Percentiles rank a stretch among this genome's conserved stretches.
Conservation (phyloP, 805 yeast genomes). For the Suhomyces emberorum region DNA sequence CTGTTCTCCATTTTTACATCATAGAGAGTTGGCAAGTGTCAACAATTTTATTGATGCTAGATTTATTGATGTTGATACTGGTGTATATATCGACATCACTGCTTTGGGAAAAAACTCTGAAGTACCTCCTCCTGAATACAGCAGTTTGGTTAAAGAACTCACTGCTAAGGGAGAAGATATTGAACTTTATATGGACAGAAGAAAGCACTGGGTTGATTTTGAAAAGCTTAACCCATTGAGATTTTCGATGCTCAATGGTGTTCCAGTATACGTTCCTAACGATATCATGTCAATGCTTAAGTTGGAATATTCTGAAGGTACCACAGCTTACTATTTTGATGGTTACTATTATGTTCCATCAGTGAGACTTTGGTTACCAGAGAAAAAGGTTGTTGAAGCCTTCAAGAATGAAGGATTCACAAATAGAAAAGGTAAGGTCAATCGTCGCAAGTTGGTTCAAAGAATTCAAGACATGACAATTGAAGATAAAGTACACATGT, state of each 20-base stretch:
- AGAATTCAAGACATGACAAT: conserved; percentile 6
- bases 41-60: conserved; percentile 18
- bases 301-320: conserved; percentile 8
- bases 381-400: conserved; percentile 8
- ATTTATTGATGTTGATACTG: conserved; percentile 15
- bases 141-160: conserved; percentile 14
- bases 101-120: conserved; percentile 12
- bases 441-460: conserved; percentile 11
- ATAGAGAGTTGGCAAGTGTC: conserved; percentile 23
- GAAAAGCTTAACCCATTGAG: conserved; percentile 15
- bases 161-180: conserved; percentile 16
- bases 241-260: conserved; percentile 9
- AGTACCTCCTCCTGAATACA: conserved; percentile 19
- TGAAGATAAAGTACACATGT: conserved; percentile 5
- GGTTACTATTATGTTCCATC: conserved; percentile 10
- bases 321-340: conserved; percentile 5
- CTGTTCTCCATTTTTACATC: conserved; percentile 30
- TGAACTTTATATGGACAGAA: conserved; percentile 29
- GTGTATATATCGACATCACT: conserved; percentile 13
- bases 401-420: conserved; percentile 7
- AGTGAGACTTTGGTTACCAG: conserved; percentile 9
- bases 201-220: conserved; percentile 30
- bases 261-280: conserved; percentile 12
- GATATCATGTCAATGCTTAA: conserved; percentile 9
- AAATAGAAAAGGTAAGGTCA: conserved; percentile 4